Evolutionary conservation across 257 asterid genomes (phyloP), one percentile per base, ranked within the genome.

Genomic region (Echium plantagineum): DNA sequence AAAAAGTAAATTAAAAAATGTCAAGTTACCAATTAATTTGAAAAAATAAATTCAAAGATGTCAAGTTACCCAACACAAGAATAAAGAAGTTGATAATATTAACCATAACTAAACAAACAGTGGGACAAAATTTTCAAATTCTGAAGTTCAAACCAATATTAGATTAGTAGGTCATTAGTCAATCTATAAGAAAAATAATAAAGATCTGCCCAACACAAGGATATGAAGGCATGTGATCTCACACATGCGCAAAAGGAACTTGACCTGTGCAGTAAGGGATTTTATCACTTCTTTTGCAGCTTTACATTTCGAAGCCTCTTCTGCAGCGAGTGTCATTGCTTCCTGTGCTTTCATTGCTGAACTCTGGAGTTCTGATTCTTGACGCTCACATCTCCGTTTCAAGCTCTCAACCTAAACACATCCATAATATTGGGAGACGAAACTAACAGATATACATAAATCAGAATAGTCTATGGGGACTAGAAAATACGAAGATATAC

Each of bases 261-360:
- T 61, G 51, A 88, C 98, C 96, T 91, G 98, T 5, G 94, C 85
- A 20, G 95, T 80, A 47, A 91, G 97, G 21, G 94, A 85, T 65
- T 85, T 88, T 24, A 88, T 91, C 67, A 89, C 97, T 68, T 88
- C 98, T 73, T 91, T 91, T 54, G 97, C 98, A 63, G 95, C 95
- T 81, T 76, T 86, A 75, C 90, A 84, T 73, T 88, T 91, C 32
- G 89, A 82, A 63, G 97, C 84, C 79, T 91, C 98, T 62, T 91
- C 98, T 10, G 90, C 78, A 59, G 94, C 97, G 61, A 85, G 51
- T 19, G 78, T 65, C 85, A 82, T 71, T 38, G 98, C 94, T 75
- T 86, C 98, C 82, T 88, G 94, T 62, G 93, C 69, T 62, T 82
- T 85, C 66, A 83, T 82, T 2, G 86, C 78, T 52, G 95, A 81